A percentile compares a stretch with the other conserved stretches of the same genome.
phyloP scores from a whole-genome alignment of 306 rosid species.

The Lablab purpureus region DNA sequence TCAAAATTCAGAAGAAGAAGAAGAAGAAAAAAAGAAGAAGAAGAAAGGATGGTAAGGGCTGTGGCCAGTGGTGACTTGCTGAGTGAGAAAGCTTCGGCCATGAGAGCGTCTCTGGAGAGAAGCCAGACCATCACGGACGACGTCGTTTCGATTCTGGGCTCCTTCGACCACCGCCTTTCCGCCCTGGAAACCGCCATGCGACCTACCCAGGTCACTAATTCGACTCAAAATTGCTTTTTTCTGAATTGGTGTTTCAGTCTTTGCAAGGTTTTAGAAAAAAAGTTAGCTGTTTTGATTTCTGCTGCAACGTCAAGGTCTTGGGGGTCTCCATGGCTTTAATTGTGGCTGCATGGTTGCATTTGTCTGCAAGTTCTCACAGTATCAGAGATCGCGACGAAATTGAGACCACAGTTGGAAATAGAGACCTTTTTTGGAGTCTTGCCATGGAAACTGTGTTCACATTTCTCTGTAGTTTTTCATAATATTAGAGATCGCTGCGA shows the following conservation, averaged over 20 bases:
- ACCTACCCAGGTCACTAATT: conserved; percentile 72
- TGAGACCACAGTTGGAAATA: not conserved
- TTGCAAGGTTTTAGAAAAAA: not conserved
- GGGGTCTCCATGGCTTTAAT: not conserved
- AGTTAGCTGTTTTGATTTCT: not conserved
- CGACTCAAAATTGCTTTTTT: not conserved
- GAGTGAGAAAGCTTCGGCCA: conserved; percentile 62
- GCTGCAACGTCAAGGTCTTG: not conserved
- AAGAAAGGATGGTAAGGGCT: conserved; percentile 56
- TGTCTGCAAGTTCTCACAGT: not conserved
- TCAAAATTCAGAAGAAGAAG: not conserved
- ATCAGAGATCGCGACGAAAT: not conserved
- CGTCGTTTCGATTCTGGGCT: conserved; percentile 79
- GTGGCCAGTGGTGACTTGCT: conserved; percentile 59
- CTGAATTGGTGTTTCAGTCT: not conserved
- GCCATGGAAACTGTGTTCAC: not conserved
- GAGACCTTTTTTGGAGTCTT: not conserved
- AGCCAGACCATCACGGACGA: conserved; percentile 79
- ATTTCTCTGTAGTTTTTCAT: not conserved
- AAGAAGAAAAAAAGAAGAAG: not conserved
- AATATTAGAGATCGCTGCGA: not conserved
- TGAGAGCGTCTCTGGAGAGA: conserved; percentile 76
- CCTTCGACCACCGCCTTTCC: conserved; percentile 89
- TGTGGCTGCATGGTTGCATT: not conserved
- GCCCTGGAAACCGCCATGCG: conserved; percentile 93